Evolutionary conservation across 192 early-diverging fungal species (phyloP), one percentile per base, ranked within the genome.

Genomic region (Coemansia sp.): DNA sequence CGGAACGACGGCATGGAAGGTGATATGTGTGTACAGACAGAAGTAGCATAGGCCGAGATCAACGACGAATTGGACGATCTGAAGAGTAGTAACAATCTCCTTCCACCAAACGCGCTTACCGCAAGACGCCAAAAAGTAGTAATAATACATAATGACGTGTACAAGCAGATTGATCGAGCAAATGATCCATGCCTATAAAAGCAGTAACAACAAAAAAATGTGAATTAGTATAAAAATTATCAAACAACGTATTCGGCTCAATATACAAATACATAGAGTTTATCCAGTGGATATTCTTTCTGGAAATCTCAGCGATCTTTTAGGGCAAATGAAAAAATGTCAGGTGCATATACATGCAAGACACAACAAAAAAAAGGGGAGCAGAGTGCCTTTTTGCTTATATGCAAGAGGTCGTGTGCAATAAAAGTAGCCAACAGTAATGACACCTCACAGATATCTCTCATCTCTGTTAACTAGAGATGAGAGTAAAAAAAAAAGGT

Each of bases 81-180:
- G 96, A 66, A 94, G 80, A n/a, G 94, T 93, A 20, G 96, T 97
- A 27, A 97, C 84, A 71, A 92, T 89, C 78, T 94, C 89, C 87
- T 96, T 96, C 95, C 95, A 97, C 94, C 95, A 96, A 63, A 92
- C 88, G 72, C 85, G 85, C 76, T 89, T 90, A 40, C 91, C 89
- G 52, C 88, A 86, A 66, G 92, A 92, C 24, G 92, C 90, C 66
- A 89, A 90, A 86, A 90, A 92, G 86, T 95, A 95, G 85, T 93
- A 95, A 79, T 91, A 93, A 87, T 95, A 95, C 95, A 97, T 97
- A 72, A 95, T 86, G 58, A 95, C 92, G 75, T 97, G 95, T 27
- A 97, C 92, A 53, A 88, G 85, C 84, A 95, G 87, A 83, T 97
- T 97, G 63, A 97, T 83, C 41, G 85, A 83, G 74, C 78, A 80